Evolutionary conservation across 306 rosid species (phyloP), one percentile per base, ranked within the genome.

Genomic region (Castanospermum australe): DNA sequence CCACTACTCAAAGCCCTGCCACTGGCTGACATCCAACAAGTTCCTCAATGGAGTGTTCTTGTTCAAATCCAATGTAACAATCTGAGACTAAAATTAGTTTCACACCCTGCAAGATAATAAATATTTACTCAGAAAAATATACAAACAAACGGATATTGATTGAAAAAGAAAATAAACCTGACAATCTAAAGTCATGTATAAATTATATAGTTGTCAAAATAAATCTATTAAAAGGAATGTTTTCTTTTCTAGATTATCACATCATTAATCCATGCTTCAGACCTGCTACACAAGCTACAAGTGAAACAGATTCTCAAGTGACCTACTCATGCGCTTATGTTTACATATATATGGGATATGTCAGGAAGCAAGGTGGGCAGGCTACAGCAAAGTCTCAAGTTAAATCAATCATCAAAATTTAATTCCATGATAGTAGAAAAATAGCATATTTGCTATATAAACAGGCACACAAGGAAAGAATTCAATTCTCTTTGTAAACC

Each of bases 1-100:
- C 44, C 6, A 44, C 18, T 59, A 21, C 39, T 75, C 56, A 66
- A n/a, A n/a, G 13, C 5, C 9, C 63, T 59, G 21, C 64, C 33
- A 55, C 11, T 66, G 76, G 45, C 73, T 44, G 72, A 44, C 56
- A 7, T 35, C 48, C 42, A 25, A 50, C 41, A 54, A 75, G 81
- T 61, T 79, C 81, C 15, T 85, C 84, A 83, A 93, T 69, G 56
- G 92, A 81, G 81, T 90, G 89, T 78, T 90, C 97, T 90, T 87
- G 97, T 48, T 92, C 92, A 14, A 89, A 95, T 47, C 93, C 93
- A 76, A 95, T n/a, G 84, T 95, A 95, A 78, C 96, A 95, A 89
- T 95, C 99, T 2, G 99, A 95, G 71, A 95, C 89, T 62, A 93
- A 59, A 61, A 86, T 79, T 86, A 95, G 63, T 86, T 90, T 92